A percentile compares a stretch with the other conserved stretches of the same genome.
Evolutionary conservation across 192 early-diverging fungal species (phyloP).

Genomic region (Diversispora eburnea): DNA sequence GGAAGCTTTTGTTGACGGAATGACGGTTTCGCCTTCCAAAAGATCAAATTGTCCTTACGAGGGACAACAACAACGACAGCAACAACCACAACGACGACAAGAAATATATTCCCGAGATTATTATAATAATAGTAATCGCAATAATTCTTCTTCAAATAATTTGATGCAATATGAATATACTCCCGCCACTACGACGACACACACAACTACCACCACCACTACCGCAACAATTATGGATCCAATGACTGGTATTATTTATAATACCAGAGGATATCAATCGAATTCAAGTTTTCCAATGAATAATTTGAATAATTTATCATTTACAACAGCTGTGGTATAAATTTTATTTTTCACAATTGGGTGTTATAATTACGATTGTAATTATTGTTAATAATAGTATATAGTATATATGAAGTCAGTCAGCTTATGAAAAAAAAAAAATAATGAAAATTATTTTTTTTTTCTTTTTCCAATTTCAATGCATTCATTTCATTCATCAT

Average conservation of each 20-base stretch:
- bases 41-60: neutral
- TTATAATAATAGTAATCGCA: no score
- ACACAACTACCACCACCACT: neutral
- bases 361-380: no score
- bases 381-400: no score
- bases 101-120: neutral
- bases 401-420: no score
- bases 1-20: conserved; percentile 27
- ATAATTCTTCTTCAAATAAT: no score
- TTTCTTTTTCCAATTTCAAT: neutral
- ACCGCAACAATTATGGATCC: neutral
- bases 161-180: no score
- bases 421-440: neutral
- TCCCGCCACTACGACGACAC: no score
- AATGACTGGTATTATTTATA: neutral
- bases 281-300: neutral
- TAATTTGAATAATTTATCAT: conserved; percentile 16
- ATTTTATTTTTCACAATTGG: neutral
- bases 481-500: no score
- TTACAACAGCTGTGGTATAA: conserved; percentile 15
- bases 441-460: neutral
- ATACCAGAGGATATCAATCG: neutral
- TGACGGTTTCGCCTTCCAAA: conserved; percentile 20
- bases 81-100: conserved; percentile 19
- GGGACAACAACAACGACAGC: neutral